Percentiles rank a stretch among this genome's conserved stretches.
phyloP scores from a whole-genome alignment of 129 eudicot genomes.

The Lactuca saligna region DNA sequence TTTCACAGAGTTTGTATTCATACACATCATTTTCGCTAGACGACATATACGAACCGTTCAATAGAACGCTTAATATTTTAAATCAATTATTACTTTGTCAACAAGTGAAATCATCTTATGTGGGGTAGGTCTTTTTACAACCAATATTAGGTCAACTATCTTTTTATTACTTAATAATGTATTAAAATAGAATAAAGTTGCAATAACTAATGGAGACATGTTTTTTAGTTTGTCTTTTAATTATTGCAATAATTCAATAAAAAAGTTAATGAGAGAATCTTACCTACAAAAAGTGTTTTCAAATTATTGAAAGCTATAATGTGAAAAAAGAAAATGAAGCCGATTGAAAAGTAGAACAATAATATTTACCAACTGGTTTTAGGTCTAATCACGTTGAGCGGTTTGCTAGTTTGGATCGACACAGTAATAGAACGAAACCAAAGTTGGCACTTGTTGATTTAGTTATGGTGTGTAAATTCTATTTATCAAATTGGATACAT shows the following conservation, averaged over 20 bases:
- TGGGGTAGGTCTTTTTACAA: conserved; percentile 22
- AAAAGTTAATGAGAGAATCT: conserved; percentile 18
- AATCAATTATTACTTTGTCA: conserved; percentile 14
- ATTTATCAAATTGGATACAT: too few relatives aligned
- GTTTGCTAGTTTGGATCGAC: too few relatives aligned
- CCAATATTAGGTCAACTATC: conserved; percentile 31
- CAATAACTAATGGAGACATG: conserved; percentile 25
- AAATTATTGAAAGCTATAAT: conserved; percentile 2
- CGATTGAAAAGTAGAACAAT: background rate
- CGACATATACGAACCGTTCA: background rate
- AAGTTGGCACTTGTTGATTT: too few relatives aligned
- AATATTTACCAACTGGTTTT: too few relatives aligned
- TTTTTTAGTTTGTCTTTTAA: conserved; percentile 22
- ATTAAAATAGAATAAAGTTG: background rate
- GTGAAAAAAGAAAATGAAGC: background rate
- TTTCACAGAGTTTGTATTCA: too few relatives aligned
- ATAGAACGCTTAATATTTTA: background rate
- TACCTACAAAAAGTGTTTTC: conserved; percentile 10
- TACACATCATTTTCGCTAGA: background rate
- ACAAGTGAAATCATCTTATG: conserved; percentile 24
- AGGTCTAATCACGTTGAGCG: too few relatives aligned
- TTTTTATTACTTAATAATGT: background rate
- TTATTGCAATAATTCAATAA: conserved; percentile 35
- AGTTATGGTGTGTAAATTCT: too few relatives aligned
- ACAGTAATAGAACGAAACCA: too few relatives aligned